phyloP scores from a whole-genome alignment of 164 flowering plant species.

The Nelumbo lutea region DNA sequence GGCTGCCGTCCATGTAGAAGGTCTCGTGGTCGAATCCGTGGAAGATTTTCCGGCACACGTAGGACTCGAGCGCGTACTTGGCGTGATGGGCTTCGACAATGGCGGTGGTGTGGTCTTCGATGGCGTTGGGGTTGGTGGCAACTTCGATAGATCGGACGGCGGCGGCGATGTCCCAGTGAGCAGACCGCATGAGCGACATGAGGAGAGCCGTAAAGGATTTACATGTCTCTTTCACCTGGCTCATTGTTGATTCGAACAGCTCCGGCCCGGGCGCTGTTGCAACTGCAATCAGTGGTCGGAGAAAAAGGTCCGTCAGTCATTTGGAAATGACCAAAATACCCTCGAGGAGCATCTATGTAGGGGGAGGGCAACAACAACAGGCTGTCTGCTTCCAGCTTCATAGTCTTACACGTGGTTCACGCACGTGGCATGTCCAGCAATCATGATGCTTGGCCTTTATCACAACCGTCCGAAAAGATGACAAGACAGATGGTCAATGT shows the following conservation, averaged over 20 bases:
- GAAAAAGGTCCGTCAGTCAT: no score
- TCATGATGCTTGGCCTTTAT: no score
- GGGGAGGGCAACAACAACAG: not conserved
- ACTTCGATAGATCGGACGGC: no score
- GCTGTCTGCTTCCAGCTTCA: conserved; percentile 2
- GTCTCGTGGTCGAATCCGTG: conserved; percentile 94
- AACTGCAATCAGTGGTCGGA: conserved; percentile 23
- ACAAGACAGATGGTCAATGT: no score
- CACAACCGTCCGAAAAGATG: no score
- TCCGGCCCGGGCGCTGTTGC: conserved; percentile 56
- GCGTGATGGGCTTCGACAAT: conserved; percentile 46
- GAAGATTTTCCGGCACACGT: conserved; percentile 68
- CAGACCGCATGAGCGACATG: conserved; percentile 82
- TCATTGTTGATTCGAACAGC: conserved; percentile 58
- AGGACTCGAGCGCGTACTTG: conserved; percentile 79
- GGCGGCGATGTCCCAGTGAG: conserved; percentile 21
- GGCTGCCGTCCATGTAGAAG: conserved; percentile 22
- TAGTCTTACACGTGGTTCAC: not conserved
- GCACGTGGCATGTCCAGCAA: no score
- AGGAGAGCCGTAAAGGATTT: conserved; percentile 68
- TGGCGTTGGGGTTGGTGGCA: conserved; percentile 47
- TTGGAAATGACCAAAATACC: not conserved
- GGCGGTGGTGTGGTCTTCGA: conserved; percentile 9
- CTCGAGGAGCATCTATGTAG: not conserved
- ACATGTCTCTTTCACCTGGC: conserved; percentile 10